phyloP scores from a whole-genome alignment of 768 basidiomycete species.

The Favolaschia claudopus region DNA sequence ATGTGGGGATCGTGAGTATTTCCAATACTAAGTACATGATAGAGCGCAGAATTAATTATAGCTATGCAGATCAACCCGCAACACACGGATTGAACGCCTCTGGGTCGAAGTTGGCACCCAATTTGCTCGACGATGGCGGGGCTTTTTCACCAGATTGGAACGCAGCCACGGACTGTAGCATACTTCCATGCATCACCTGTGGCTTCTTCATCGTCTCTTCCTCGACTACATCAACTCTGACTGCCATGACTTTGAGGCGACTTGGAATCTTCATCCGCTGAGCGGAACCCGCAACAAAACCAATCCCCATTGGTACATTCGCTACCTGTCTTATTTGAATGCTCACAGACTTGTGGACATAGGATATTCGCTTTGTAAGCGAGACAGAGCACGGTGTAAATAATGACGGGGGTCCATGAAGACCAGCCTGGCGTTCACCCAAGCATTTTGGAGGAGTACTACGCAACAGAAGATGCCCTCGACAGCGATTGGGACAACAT shows the following conservation, averaged over 20 bases:
- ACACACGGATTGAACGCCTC: slow-evolving; percentile 23
- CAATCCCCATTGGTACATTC: slow-evolving; percentile 14
- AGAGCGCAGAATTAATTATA: background rate
- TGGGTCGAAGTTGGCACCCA: slow-evolving; percentile 42
- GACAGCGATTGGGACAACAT: background rate
- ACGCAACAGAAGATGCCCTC: background rate
- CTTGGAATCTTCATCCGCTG: slow-evolving; percentile 43
- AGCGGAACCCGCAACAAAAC: slow-evolving; percentile 26
- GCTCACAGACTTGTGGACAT: background rate
- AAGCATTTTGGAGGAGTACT: background rate
- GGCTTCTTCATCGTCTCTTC: slow-evolving; percentile 28
- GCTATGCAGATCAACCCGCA: slow-evolving; percentile 28
- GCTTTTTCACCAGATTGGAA: slow-evolving; percentile 38
- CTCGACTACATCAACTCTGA: slow-evolving; percentile 36
- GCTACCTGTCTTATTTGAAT: background rate
- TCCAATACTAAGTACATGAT: slow-evolving; percentile 29
- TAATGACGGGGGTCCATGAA: slow-evolving; percentile 3
- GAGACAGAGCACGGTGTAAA: slow-evolving; percentile 14
- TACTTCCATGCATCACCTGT: slow-evolving; percentile 7
- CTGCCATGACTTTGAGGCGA: slow-evolving; percentile 31
- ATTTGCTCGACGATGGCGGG: slow-evolving; percentile 38
- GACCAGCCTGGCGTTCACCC: slow-evolving; percentile 13
- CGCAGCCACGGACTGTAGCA: slow-evolving; percentile 32
- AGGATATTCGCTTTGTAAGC: slow-evolving; percentile 17
- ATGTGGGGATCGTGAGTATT: slow-evolving; percentile 31